phyloP scores from a whole-genome alignment of 2,329 filamentous ascomycete genomes.

The Trichoderma guizhouense region DNA sequence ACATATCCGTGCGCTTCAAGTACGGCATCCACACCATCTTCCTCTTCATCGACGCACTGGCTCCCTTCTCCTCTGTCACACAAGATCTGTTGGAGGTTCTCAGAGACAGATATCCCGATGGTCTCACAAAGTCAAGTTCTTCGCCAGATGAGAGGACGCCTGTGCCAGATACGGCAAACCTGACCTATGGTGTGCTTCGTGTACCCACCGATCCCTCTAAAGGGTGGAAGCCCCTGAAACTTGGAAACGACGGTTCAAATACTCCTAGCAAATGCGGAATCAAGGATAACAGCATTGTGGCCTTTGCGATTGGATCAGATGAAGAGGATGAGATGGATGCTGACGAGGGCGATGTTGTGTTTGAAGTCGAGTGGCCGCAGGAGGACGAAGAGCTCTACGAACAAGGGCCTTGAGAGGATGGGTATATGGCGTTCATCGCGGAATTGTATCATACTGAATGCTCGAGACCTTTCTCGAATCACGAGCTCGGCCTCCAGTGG shows the following conservation, averaged over 20 bases:
- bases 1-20: slow-evolving; percentile 68
- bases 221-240: slow-evolving; percentile 49
- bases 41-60: slow-evolving; percentile 59
- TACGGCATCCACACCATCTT: slow-evolving; percentile 68
- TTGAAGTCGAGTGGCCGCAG: slow-evolving; percentile 45
- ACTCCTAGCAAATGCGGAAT: slow-evolving; percentile 43
- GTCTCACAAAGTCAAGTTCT: slow-evolving; percentile 41
- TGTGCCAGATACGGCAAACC: slow-evolving; percentile 39
- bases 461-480: not conserved
- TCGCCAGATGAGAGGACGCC: slow-evolving; percentile 33
- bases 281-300: slow-evolving; percentile 46
- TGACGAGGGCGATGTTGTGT: slow-evolving; percentile 26
- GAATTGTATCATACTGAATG: not conserved
- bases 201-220: slow-evolving; percentile 42
- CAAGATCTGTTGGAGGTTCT: slow-evolving; percentile 57
- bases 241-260: slow-evolving; percentile 33
- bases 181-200: slow-evolving; percentile 48
- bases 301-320: slow-evolving; percentile 46
- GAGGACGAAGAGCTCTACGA: slow-evolving; percentile 41
- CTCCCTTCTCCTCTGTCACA: slow-evolving; percentile 56
- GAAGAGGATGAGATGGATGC: slow-evolving; percentile 34
- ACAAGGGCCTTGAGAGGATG: slow-evolving; percentile 7
- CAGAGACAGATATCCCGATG: slow-evolving; percentile 53
- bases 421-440: not conserved
- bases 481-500: not conserved